These are phyloP conservation scores for Lachnellula hyalina DNA, from an alignment of 2,329 filamentous ascomycete genomes.

Conservation along the genomic window DNA sequence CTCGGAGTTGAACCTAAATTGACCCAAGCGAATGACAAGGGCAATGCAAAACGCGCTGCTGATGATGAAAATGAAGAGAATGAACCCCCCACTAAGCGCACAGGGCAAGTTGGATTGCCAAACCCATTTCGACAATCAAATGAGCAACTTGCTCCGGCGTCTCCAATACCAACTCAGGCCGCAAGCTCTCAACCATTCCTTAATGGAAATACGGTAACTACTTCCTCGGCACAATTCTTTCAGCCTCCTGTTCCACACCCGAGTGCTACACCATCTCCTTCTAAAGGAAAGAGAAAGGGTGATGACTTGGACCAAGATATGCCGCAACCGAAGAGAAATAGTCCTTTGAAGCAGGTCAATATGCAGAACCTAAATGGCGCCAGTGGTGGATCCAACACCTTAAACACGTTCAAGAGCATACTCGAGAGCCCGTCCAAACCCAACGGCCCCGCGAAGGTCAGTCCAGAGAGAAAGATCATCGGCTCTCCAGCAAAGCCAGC, in stretches of 20 bases:
- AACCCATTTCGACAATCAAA: neutral
- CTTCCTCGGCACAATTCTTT: neutral
- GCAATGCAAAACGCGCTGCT: slow-evolving; percentile 15
- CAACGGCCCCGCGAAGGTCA: slow-evolving; percentile 3
- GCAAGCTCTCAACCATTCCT: neutral
- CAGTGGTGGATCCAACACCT: slow-evolving; percentile 26
- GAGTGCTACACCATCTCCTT: slow-evolving; percentile 3
- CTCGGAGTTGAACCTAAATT: neutral
- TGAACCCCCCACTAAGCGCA: slow-evolving; percentile 23
- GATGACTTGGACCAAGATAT: slow-evolving; percentile 26
- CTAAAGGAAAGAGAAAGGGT: slow-evolving; percentile 30
- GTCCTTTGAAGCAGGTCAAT: slow-evolving; percentile 18
- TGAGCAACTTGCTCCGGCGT: neutral
- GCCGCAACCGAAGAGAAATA: slow-evolving; percentile 17
- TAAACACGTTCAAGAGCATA: slow-evolving; percentile 29
- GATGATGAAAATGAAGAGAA: slow-evolving; percentile 19
- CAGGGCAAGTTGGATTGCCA: slow-evolving; percentile 7
- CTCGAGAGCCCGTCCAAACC: slow-evolving; percentile 23
- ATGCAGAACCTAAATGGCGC: slow-evolving; percentile 14
- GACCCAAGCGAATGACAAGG: neutral
- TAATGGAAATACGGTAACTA: slow-evolving; percentile 5
- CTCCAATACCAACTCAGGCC: neutral
- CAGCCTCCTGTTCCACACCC: neutral
- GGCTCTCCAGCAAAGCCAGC: slow-evolving; percentile 4
- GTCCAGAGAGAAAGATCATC: slow-evolving; percentile 20